Evolutionary conservation across 2,329 filamentous ascomycete species (phyloP).

Genomic region (Botrytis fragariae): DNA sequence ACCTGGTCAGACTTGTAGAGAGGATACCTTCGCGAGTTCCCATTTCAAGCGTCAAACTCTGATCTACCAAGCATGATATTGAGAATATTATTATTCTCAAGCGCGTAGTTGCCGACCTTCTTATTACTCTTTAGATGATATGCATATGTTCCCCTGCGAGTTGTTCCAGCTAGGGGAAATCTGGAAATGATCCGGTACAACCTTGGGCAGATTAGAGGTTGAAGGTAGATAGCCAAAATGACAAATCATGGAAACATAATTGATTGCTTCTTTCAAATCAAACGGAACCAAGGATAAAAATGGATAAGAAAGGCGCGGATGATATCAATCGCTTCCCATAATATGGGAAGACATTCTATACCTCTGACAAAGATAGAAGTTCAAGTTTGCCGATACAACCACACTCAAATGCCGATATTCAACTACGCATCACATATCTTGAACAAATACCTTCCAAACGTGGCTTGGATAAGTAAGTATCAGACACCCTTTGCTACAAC

Average conservation of each 20-base stretch:
- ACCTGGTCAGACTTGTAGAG: too few relatives aligned
- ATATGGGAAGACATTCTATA: background rate
- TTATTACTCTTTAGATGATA: too few relatives aligned
- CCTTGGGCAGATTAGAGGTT: too few relatives aligned
- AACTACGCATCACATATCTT: background rate
- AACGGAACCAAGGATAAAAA: background rate
- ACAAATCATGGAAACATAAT: background rate
- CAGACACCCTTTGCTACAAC: background rate
- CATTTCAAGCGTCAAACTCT: background rate
- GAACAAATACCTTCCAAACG: background rate
- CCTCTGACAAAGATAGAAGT: fast-evolving
- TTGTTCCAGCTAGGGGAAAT: background rate
- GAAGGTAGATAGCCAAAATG: background rate
- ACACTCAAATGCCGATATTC: background rate
- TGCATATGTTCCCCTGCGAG: background rate
- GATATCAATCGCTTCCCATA: background rate
- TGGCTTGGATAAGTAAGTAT: background rate
- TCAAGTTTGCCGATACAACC: background rate
- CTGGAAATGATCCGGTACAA: background rate
- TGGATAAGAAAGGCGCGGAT: background rate
- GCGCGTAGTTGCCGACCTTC: background rate
- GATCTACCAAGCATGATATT: background rate
- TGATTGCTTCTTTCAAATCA: background rate
- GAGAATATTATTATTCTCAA: background rate
- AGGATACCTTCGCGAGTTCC: background rate